A percentile compares a stretch with the other conserved stretches of the same genome.
Evolutionary conservation across 2,329 filamentous ascomycete genomes (phyloP).

Genomic region (Rhynchosporium secalis): DNA sequence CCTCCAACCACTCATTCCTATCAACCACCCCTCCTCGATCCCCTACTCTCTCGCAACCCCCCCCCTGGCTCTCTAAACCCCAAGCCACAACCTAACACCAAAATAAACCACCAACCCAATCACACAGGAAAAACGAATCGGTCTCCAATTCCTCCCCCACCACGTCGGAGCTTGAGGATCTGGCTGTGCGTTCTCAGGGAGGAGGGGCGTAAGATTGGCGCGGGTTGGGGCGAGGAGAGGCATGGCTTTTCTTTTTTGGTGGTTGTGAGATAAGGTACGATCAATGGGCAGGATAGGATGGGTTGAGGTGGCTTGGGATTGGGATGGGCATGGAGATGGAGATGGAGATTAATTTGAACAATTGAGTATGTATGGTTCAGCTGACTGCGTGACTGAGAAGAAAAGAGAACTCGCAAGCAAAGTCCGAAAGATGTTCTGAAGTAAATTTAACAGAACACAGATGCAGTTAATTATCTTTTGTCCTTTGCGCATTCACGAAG

Average conservation of each 20-base stretch:
- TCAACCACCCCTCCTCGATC: neutral
- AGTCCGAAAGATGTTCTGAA: no score
- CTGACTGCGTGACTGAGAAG: no score
- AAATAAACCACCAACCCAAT: neutral
- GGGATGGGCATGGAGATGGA: neutral
- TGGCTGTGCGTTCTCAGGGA: neutral
- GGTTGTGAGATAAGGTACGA: no score
- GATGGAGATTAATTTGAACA: neutral
- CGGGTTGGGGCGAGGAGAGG: neutral
- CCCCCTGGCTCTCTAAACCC: neutral
- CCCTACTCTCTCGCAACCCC: neutral
- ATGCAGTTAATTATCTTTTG: no score
- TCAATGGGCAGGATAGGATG: no score
- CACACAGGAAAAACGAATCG: neutral
- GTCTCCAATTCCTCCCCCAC: constrained; percentile 9
- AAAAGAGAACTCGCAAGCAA: no score
- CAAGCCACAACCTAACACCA: neutral
- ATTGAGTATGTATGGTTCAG: neutral
- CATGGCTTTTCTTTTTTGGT: neutral
- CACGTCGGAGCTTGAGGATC: neutral
- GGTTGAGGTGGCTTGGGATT: neutral
- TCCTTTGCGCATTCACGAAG: no score
- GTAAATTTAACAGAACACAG: no score
- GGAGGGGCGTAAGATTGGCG: neutral
- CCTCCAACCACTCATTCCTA: neutral